Conservation (phyloP, 257 asterid genomes). For the Nemophila menziesii region DNA sequence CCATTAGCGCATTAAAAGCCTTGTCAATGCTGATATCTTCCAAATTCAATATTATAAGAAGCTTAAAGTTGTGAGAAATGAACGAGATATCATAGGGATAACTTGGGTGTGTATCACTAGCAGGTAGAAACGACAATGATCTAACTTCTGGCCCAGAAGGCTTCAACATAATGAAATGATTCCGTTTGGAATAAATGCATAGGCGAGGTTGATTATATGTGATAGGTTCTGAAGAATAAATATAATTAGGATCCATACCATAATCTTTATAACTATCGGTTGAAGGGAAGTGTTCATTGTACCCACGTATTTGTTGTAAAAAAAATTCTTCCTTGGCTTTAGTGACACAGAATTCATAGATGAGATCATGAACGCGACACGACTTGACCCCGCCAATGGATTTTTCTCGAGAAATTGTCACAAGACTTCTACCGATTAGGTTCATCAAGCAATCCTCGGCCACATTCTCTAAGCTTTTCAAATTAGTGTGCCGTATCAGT, state of each 20-base stretch:
- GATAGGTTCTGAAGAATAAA: too few relatives aligned
- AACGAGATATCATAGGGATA: too few relatives aligned
- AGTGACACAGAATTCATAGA: conserved; percentile 1
- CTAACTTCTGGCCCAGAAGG: background rate
- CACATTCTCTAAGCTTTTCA: conserved; percentile 6
- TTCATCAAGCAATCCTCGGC: conserved; percentile 8
- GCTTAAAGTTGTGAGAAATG: too few relatives aligned
- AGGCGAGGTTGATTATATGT: too few relatives aligned
- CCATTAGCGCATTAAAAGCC: too few relatives aligned
- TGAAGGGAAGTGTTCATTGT: background rate
- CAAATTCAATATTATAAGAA: too few relatives aligned
- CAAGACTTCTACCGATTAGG: conserved; percentile 7
- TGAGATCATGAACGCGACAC: conserved; percentile 8
- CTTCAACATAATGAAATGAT: background rate
- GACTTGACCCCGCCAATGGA: conserved; percentile 5
- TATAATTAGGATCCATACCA: background rate
- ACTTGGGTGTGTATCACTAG: background rate
- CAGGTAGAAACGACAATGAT: background rate
- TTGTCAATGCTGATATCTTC: too few relatives aligned
- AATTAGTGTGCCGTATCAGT: background rate
- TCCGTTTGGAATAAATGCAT: too few relatives aligned
- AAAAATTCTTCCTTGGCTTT: conserved; percentile 2
- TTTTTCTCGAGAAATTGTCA: background rate
- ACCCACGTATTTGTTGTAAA: background rate
- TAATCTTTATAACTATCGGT: too few relatives aligned